Conservation (phyloP, 1,284 basidiomycete genomes). For the Stereum hirsutum region DNA sequence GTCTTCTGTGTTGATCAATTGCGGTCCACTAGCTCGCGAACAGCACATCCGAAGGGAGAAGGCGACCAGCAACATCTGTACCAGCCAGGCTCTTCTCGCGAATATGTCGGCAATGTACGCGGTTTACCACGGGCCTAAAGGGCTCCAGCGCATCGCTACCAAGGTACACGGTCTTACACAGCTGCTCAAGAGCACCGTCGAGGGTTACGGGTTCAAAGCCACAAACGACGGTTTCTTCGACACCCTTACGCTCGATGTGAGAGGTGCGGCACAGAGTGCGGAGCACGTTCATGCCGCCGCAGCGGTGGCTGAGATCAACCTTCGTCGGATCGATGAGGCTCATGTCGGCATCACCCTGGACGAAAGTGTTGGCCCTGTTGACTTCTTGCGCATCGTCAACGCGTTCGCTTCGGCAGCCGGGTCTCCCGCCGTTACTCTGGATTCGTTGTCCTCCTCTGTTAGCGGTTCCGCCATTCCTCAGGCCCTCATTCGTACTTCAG, state of each 20-base stretch:
- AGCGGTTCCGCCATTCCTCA: slow-evolving; percentile 38
- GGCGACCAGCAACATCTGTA: slow-evolving; percentile 93
- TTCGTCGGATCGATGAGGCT: slow-evolving; percentile 72
- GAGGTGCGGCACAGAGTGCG: slow-evolving; percentile 46
- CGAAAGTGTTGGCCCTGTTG: slow-evolving; percentile 76
- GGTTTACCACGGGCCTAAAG: slow-evolving; percentile 91
- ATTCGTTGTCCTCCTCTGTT: slow-evolving; percentile 31
- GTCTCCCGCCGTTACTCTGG: slow-evolving; percentile 29
- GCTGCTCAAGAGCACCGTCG: slow-evolving; percentile 65
- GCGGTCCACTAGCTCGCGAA: slow-evolving; percentile 62
- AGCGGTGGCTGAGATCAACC: slow-evolving; percentile 68
- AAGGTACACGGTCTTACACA: slow-evolving; percentile 89
- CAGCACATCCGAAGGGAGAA: slow-evolving; percentile 96
- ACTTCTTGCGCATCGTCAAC: slow-evolving; percentile 74
- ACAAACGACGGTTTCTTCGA: slow-evolving; percentile 80
- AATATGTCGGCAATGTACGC: slow-evolving; percentile 99
- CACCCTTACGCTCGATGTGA: slow-evolving; percentile 84
- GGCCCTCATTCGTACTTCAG: slow-evolving; percentile 59
- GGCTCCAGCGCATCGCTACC: slow-evolving; percentile 79
- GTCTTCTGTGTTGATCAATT: slow-evolving; percentile 7
- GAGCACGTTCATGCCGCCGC: slow-evolving; percentile 67
- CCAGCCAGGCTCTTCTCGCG: slow-evolving; percentile 87
- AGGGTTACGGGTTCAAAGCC: slow-evolving; percentile 64
- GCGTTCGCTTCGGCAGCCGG: slow-evolving; percentile 65
- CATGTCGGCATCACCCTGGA: slow-evolving; percentile 89